Percentiles rank a stretch among this genome's conserved stretches.
Conservation (phyloP, 768 basidiomycete genomes). For the Leccinellum luteum region DNA sequence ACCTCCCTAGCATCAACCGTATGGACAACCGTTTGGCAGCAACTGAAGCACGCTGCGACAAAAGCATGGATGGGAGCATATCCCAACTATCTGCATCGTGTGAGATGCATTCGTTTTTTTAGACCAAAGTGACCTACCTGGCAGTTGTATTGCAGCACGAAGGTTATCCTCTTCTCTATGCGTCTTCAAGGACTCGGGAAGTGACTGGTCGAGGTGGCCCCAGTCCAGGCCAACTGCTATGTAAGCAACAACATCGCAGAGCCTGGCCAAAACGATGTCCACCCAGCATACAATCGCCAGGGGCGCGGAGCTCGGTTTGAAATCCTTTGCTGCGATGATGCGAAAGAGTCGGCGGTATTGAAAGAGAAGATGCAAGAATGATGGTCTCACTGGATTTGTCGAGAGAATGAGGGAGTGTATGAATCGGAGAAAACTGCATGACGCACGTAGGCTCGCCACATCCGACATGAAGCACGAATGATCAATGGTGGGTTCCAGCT, state of each 20-base stretch:
- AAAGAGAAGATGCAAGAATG: slow-evolving; percentile 44
- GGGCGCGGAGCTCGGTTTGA: slow-evolving; percentile 20
- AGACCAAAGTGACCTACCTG: slow-evolving; percentile 40
- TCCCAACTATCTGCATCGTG: slow-evolving; percentile 49
- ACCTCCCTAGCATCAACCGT: slow-evolving; percentile 52
- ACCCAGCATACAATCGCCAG: slow-evolving; percentile 58
- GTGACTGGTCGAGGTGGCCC: slow-evolving; percentile 8
- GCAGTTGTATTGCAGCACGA: slow-evolving; percentile 65
- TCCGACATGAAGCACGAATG: slow-evolving; percentile 9
- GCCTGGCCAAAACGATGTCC: slow-evolving; percentile 54
- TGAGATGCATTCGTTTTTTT: slow-evolving; percentile 9
- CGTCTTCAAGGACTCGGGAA: slow-evolving; percentile 30
- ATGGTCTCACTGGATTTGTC: slow-evolving; percentile 27
- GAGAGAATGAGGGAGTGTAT: slow-evolving; percentile 6
- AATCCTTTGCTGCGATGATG: slow-evolving; percentile 36
- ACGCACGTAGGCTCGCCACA: slow-evolving; percentile 23
- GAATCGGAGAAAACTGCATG: neutral
- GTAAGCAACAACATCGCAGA: slow-evolving; percentile 40
- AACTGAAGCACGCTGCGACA: slow-evolving; percentile 51
- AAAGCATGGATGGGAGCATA: slow-evolving; percentile 42
- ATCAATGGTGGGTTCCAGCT: neutral
- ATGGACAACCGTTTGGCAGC: slow-evolving; percentile 59
- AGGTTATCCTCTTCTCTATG: slow-evolving; percentile 51
- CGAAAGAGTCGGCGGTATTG: slow-evolving; percentile 50
- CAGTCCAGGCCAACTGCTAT: slow-evolving; percentile 28